These are phyloP conservation scores for Aristolochia contorta DNA, from an alignment of 164 flowering plant genomes.

Conservation along the genomic window DNA sequence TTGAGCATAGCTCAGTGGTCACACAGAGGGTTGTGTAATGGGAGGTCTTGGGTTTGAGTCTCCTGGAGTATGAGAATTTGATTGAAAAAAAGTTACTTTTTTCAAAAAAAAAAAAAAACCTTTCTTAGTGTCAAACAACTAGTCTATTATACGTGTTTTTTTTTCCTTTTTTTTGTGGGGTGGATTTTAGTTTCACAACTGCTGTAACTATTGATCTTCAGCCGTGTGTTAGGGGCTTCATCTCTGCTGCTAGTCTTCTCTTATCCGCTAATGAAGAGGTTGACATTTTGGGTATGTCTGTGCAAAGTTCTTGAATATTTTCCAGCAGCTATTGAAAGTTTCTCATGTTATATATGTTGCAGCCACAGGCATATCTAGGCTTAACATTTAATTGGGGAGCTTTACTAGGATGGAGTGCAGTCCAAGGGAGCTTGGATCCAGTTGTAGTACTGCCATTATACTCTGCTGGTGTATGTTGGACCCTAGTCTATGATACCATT, in stretches of 20 bases:
- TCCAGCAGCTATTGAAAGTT: not conserved
- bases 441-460: constrained; percentile 69
- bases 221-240: constrained; percentile 84
- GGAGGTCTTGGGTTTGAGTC: too few relatives aligned
- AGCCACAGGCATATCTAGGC: constrained; percentile 98
- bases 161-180: not conserved
- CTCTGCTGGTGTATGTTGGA: constrained; percentile 86
- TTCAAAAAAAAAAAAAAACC: too few relatives aligned
- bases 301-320: not conserved
- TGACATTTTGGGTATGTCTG: constrained; percentile 82
- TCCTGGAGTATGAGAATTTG: too few relatives aligned
- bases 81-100: too few relatives aligned
- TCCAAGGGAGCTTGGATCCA: constrained; percentile 81
- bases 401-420: constrained; percentile 89
- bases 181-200: not conserved
- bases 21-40: too few relatives aligned
- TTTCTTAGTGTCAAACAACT: not conserved
- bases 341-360: constrained; percentile 12
- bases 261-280: constrained; percentile 96
- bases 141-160: not conserved
- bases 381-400: constrained; percentile 98
- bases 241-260: constrained; percentile 92
- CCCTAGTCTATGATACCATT: constrained; percentile 97
- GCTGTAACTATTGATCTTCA: constrained; percentile 15
- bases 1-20: too few relatives aligned